Evolutionary conservation across 805 yeast genomes (phyloP), one percentile per base, ranked within the genome.

Genomic region (Starmerella roubikii): DNA sequence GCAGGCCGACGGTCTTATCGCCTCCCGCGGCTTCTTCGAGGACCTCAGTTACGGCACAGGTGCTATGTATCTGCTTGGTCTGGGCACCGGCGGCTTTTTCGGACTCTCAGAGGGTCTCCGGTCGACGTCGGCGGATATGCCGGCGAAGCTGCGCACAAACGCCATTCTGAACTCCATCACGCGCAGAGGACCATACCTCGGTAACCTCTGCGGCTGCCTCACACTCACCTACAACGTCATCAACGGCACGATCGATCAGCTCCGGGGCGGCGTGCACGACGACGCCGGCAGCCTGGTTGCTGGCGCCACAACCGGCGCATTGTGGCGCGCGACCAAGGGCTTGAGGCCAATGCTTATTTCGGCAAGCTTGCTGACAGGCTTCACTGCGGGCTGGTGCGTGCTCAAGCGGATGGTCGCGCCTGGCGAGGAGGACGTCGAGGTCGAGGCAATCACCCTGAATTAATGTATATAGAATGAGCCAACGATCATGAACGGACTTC

Each of bases 11-110:
- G 93, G 95, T 42, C 58, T 88, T 42, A 71, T 91, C 47, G 95
- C 98, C 21, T 80, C 93, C n/a, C 77, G 96, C 65, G 94, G 93
- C 52, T 91, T 95, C 93, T 72, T 85, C 13, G 98, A 91, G 60
- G 97, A 91, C 64, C 69, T 91, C 48, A 85, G 96, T 71, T 91
- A 91, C 61, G 98, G 98, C 51, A 80, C 97, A 10, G 98, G 98
- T 61, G 76, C 94, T 6, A 84, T 85, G 37, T 91, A 91, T 58
- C 68, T 91, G 50, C 51, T 80, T 24, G 67, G 94, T 31, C 69
- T 91, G 49, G 93, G 93, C 26, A 44, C 74, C 32, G 98, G 98
- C 62, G 98, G 98, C 44, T 62, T 76, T 12, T 78, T 75, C 54
- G 98, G 98, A 44, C 64, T 86, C 45, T 72, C 74, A 44, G 95